Base-by-base conservation (phyloP, 352 stramenopile genomes). In the Globisporangium viniferum region DNA sequence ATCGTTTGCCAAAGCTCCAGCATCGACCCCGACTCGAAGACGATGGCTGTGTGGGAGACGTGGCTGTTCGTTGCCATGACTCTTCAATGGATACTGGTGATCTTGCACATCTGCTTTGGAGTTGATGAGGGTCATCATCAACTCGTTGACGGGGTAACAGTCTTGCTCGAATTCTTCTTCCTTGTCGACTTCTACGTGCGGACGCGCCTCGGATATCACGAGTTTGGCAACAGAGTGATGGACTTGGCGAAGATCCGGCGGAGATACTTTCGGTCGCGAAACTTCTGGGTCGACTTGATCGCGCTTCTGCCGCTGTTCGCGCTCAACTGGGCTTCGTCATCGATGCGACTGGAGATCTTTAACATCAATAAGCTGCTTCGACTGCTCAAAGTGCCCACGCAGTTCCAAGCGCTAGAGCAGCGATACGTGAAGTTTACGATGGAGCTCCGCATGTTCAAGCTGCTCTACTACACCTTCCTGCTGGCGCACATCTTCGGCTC, bases 151-250 rank as follows among this genome's bases (percentile, higher is more conserved):
- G 57, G 62, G 14, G 64, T 74, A 2, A 76, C 74, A 0, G 62
- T 80, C 2, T 56, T 80, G 35, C 64, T 88, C 5, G 80, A 88
- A 63, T 9, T 65, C 2, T 77, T 77, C 1, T 88, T 86, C 55
- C 55, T 84, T 7, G 24, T 81, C 5, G 81, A 89, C 36, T 57
- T 89, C 9, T 77, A 76, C 31, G 51, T 90, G 29, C 74, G 81
- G 9, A 73, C 66, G n/a, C 68, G 78, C 2, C 60, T 82, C 1
- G 79, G 81, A 0, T 86, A 74, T 31, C 74, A 84, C 53, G 74
- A 76, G 41, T 88, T 79, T 59, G 79, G 81, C 33, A 86, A 85
- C 75, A 89, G 87, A 51, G 72, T 87, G 36, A 79, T 84, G 73
- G 69, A 84, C 54, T 20, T 67, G 3, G 24, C 24, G 6, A 59